Base-by-base conservation (phyloP, 2,329 filamentous ascomycete species). In the Botrytis elliptica region DNA sequence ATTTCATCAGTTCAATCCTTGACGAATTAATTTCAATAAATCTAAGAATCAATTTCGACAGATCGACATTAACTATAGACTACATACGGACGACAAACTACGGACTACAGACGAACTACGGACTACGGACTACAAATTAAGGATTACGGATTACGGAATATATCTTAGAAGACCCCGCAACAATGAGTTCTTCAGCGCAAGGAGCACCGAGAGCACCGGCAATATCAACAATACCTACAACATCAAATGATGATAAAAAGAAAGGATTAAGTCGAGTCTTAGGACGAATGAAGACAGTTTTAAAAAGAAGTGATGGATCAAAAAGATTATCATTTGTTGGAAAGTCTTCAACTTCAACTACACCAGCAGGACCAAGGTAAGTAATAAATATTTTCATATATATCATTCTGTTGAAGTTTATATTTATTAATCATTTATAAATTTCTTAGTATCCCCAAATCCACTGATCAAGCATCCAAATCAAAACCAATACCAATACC, bases 221-320 rank as follows among this genome's bases (percentile, higher is more conserved):
- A 57, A n/a, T 57, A 18, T 3, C 52, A 9, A 29, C 52, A 57
- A 7, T 29, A 18, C 52, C 52, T 1, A 57, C n/a, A 29, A 57
- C n/a, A 57, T 57, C 52, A 57, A 57, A 29, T 22, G 63, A 46
- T 29, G 75, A 77, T 74, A 79, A 79, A 75, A 78, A 78, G 74
- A 77, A 77, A 69, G 76, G 79, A 49, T 70, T 79, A 65, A 76
- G 75, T 44, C 77, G 75, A 49, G 72, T 78, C 25, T 74, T 80
- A 14, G 75, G 75, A 29, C 75, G 78, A 44, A 78, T 80, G 75
- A 80, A 79, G 78, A 79, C 76, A 12, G 77, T 78, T n/a, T 72
- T 80, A 71, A 79, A 77, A 70, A 77, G 74, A 71, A 75, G 74
- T 40, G 76, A 79, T 74, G 77, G 77, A 33, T 78, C 78, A 5